These are phyloP conservation scores for Plasmodium ovale DNA, from an alignment of 169 alveolate species.

Conservation along the genomic window DNA sequence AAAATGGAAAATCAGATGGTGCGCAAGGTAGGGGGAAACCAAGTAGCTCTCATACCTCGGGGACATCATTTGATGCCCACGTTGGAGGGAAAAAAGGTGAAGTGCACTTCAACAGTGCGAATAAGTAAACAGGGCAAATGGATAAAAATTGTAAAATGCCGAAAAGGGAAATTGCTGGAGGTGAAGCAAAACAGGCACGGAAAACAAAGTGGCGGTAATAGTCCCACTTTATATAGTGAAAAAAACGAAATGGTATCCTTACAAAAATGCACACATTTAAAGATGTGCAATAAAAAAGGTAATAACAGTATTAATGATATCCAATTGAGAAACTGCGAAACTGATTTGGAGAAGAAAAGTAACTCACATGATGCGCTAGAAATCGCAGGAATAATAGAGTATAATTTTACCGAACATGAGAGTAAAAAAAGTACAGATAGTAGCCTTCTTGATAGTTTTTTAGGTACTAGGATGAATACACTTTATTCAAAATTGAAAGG, in stretches of 20 bases:
- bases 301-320: no score
- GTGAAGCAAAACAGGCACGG: not conserved
- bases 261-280: no score
- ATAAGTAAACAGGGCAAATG: no score
- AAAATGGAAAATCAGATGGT: not conserved
- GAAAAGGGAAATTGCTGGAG: not conserved
- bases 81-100: not conserved
- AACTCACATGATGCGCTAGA: no score
- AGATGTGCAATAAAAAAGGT: no score
- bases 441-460: not conserved
- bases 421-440: not conserved
- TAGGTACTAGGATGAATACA: constrained; percentile 19
- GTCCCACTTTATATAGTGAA: not conserved
- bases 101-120: not conserved
- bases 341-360: no score
- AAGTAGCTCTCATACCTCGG: not conserved
- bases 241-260: no score
- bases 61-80: not conserved
- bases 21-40: not conserved
- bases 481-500: constrained; percentile 27
- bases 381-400: not conserved
- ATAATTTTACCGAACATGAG: constrained; percentile 25
- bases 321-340: no score
- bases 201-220: no score
- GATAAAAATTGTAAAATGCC: no score